Evolutionary conservation across 2,329 filamentous ascomycete genomes (phyloP), one percentile per base, ranked within the genome.

Genomic region (Epicoccum nigrum): DNA sequence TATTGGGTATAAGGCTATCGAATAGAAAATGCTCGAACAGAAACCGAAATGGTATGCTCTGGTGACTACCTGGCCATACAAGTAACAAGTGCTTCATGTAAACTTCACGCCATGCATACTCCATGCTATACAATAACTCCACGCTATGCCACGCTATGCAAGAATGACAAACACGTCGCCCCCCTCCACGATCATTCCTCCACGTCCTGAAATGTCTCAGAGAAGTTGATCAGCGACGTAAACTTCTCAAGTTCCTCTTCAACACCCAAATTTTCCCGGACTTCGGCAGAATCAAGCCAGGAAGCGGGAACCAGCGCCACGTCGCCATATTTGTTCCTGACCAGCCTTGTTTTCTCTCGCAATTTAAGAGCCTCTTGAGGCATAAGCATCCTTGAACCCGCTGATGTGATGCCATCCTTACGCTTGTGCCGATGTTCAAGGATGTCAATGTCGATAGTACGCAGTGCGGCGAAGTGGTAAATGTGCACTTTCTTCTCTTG

Each of bases 381-480:
- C 31, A 54, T 46, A 4, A 19, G 19, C 5, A 38, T 15, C 4
- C 48, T 23, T 13, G 56, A 57, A 2, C 25, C 20, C 1, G 25
- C 9, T 0, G 52, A 34, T 4, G 47, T 49, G 8, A 70, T 59
- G 20, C 54, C 63, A n/a, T 65, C 50, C 13, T 20, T 34, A 1
- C 73, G 65, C 12, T 66, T 68, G 48, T 79, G 74, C 2, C 74
- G 69, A 33, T 76, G 75, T 56, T 79, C 74, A 1, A 80, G 54
- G 13, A 79, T 74, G 51, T 79, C 77, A 1, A 79, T 73, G 30
- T 80, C 77, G 31, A 80, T 76, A 1, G 77, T 79, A 68, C 95
- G 88, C 67, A 97, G 88, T 9, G 91, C 94, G 7, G 96, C 86
- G 16, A 97, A 86, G 2, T 93, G 79, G 62, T 86, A 86, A 13